Evolutionary conservation across 1,139 yeast species (phyloP).

Genomic region (Saccharomyces hybrid): DNA sequence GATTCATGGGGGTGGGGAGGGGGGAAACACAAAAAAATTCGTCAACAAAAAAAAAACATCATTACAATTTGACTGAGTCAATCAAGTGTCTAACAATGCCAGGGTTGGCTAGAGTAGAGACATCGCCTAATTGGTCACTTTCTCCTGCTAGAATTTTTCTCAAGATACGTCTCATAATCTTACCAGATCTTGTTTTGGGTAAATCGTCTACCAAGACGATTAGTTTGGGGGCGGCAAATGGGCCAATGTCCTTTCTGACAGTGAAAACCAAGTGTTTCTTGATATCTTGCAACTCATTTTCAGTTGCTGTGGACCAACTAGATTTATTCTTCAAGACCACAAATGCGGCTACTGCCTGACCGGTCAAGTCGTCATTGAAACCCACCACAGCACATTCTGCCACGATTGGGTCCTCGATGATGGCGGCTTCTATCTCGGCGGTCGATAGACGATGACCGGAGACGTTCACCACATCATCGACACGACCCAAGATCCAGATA

Average conservation of each 20-base stretch:
- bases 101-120: constrained; percentile 70
- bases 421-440: constrained; percentile 75
- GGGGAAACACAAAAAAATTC: not conserved
- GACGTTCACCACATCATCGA: constrained; percentile 75
- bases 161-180: constrained; percentile 76
- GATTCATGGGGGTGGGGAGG: not conserved
- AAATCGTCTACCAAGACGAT: constrained; percentile 66
- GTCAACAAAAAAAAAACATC: not conserved
- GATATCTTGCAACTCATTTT: constrained; percentile 45
- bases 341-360: constrained; percentile 77
- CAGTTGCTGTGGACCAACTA: constrained; percentile 32
- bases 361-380: constrained; percentile 71
- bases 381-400: constrained; percentile 80
- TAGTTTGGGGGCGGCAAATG: constrained; percentile 75
- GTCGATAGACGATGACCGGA: constrained; percentile 76
- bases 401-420: constrained; percentile 60
- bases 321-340: constrained; percentile 52
- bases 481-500: constrained; percentile 76
- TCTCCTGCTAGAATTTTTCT: constrained; percentile 73
- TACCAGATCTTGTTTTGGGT: constrained; percentile 79
- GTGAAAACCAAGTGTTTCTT: constrained; percentile 65
- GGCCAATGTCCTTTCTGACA: constrained; percentile 74
- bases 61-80: constrained; percentile 42
- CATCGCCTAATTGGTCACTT: constrained; percentile 71
- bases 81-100: constrained; percentile 59